phyloP scores from a whole-genome alignment of 257 asterid genomes.

The Perilla frutescens region DNA sequence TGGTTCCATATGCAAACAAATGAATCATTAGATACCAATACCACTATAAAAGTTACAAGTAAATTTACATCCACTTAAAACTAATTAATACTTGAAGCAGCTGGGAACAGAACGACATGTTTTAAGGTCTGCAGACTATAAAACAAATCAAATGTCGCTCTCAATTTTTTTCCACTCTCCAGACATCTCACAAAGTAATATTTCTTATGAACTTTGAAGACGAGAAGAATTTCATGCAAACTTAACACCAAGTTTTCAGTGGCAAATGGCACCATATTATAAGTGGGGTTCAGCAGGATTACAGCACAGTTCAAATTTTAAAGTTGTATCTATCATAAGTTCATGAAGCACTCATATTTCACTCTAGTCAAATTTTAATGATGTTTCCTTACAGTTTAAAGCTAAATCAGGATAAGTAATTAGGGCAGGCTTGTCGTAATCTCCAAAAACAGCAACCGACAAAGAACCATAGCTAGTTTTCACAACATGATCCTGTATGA shows the following conservation, averaged over 20 bases:
- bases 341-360: conserved; percentile 23
- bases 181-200: conserved; percentile 6
- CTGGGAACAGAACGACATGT: background rate
- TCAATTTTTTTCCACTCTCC: background rate
- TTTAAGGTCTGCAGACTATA: conserved; percentile 14
- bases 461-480: conserved; percentile 67
- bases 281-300: conserved; percentile 19
- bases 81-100: conserved; percentile 31
- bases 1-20: conserved; percentile 38
- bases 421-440: conserved; percentile 89
- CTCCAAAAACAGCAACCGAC: conserved; percentile 82
- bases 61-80: conserved; percentile 23
- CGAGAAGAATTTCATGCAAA: background rate
- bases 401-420: conserved; percentile 95
- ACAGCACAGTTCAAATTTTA: conserved; percentile 5
- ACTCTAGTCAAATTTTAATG: background rate
- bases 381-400: conserved; percentile 70
- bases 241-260: background rate
- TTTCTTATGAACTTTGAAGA: background rate
- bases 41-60: conserved; percentile 4
- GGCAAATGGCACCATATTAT: background rate
- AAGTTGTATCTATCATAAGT: conserved; percentile 16
- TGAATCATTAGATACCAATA: conserved; percentile 36
- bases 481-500: conserved; percentile 69
- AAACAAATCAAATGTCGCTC: background rate